Base-by-base conservation (phyloP, 441 rosid genomes). In the Breynia disticha region DNA sequence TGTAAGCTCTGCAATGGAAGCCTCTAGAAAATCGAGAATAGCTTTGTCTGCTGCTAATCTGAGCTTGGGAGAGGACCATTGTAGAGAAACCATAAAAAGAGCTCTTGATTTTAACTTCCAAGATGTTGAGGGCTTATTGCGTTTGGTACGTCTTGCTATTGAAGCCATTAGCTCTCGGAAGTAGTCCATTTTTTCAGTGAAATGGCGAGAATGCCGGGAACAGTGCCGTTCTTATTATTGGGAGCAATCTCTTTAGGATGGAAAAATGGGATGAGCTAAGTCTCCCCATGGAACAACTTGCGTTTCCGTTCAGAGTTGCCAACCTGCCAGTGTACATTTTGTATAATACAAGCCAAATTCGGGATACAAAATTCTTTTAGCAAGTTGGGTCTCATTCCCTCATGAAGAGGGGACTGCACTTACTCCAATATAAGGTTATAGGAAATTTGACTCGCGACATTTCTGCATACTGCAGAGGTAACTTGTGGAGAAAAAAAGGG, bases 51-150 rank as follows among this genome's bases (percentile, higher is more conserved):
- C 87, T 56, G 83, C 79, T 60, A 74, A 57, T 61, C 63, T 54
- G 19, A 75, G 69, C 70, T 66, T 68, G 55, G 83, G 62, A 56
- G 95, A 82, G 46, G 68, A 67, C 60, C 81, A 73, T 50, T 24
- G 61, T 39, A 75, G 71, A 71, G 97, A 89, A 48, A 76, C 84
- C 46, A 77, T 90, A 50, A 87, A 74, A 79, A 77, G 67, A 55
- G 94, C 99, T 61, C 90, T 94, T 75, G 97, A 94, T 82, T 87
- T 80, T 66, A 85, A 77, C 77, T 94, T 90, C 72, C 97, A 87
- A 49, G 97, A 94, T 47, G 68, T 94, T 57, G 91, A 87, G 56
- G 94, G 87, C 54, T 70, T 90, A 37, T 68, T 94, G 61, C 90
- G 68, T 58, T 67, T 90, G 64, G 86, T 94, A 65, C 79, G 87